Base-by-base conservation (phyloP, 306 rosid genomes). In the Prosopis cineraria region DNA sequence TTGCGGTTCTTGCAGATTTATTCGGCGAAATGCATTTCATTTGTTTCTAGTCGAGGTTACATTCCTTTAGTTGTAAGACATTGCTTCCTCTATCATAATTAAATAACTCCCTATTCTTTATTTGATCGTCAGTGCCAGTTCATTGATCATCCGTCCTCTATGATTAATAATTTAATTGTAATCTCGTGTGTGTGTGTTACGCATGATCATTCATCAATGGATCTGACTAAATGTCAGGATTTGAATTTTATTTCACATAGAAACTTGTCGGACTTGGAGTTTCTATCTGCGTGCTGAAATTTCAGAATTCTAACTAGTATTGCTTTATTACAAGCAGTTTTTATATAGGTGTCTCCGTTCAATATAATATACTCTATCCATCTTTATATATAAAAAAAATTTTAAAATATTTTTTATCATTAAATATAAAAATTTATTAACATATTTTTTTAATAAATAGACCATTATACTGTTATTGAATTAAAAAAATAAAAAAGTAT, bases 11-110 rank as follows among this genome's bases (percentile, higher is more conserved):
- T 13, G 70, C 79, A 19, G 74, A 81, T 44, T 70, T 78, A 68
- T 77, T 70, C 75, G 83, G 68, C 50, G 29, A 55, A 66, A 73
- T 78, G 39, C 83, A 78, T 53, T 66, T 77, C 58, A 45, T 44
- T 37, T 19, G 40, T 72, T 71, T 63, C 76, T 55, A 44, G 56
- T 72, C 3, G 76, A 65, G 76, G 33, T 80, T 27, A 70, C 40
- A 39, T 68, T 47, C 82, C 62, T 27, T 76, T 79, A 48, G 68
- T 47, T 76, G 56, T 64, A 75, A 40, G 70, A 76, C 62, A 56
- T 40, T 77, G 74, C n/a, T 58, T 16, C 77, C 47, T 76, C 47
- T 72, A 8, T 12, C 41, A 74, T 72, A 73, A 56, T 30, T 55
- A 24, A 27, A 47, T 12, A 40, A 31, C 75, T 43, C 40, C 67